Evolutionary conservation across 2,329 filamentous ascomycete species (phyloP), one percentile per base, ranked within the genome.

Genomic region (Aspergillus jensenii): DNA sequence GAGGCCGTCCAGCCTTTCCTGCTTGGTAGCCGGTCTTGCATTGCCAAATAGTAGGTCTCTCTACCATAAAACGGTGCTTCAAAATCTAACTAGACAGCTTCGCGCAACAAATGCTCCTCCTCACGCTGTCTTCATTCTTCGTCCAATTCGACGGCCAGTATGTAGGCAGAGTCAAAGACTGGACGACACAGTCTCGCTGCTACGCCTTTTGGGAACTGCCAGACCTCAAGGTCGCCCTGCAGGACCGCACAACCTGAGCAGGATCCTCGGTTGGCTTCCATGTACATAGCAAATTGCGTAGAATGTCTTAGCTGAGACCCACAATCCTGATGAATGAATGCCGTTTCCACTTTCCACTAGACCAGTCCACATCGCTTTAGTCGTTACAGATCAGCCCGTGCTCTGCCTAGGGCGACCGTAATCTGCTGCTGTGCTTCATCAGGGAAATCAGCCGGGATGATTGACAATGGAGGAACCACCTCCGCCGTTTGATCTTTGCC

Each of bases 121-220:
- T 68, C 6, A 63, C 66, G 3, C 54, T 68, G 17, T 63, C 62
- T 2, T 62, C 61, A 0, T 67, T 68, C 50, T 68, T 68, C 44
- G 41, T 67, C 9, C 60, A 68, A 12, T 68, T 63, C n/a, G 64
- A 68, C 15, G 65, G 62, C 2, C 52, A 65, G 35, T 67, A 67
- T 25, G 57, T 67, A 3, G 66, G 66, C 6, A 40, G 40, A 1
- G 61, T 66, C 14, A 65, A 63, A 49, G 62, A 66, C 46, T 68
- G 66, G 66, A 62, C 66, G 33, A 58, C 56, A 6, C 58, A 68
- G 17, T 65, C 61, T 54, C 59, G 60, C 21, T 67, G 65, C 43
- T 68, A 67, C n/a, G 66, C 66, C 3, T 68, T 68, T 37, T 68
- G 66, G 66, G 66, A 68, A 17, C 12, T 67, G 9, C 66, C 66